Evolutionary conservation across 106 monocot species (phyloP).

Genomic region (Allium sativum): DNA sequence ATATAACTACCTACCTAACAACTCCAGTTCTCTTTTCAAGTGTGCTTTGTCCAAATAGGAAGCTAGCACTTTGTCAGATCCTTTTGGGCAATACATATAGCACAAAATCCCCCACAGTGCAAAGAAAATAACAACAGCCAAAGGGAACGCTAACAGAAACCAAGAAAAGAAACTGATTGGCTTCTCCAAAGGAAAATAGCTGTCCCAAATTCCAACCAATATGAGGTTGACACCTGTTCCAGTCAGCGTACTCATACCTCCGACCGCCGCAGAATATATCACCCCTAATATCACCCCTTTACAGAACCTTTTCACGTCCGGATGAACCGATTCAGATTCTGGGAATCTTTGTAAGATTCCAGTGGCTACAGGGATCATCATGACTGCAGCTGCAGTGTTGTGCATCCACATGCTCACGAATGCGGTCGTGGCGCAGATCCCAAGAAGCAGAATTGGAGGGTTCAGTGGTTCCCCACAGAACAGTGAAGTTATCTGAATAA

Average conservation of each 20-base stretch:
- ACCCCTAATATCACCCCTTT: constrained; percentile 83
- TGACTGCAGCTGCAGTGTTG: constrained; percentile 72
- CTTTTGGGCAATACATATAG: constrained; percentile 48
- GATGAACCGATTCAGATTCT: constrained; percentile 6
- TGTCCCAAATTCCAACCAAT: constrained; percentile 74
- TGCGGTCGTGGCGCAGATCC: constrained; percentile 64
- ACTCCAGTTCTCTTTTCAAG: constrained; percentile 64
- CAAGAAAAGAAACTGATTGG: constrained; percentile 77
- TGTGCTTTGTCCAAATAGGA: constrained; percentile 52
- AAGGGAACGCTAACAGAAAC: constrained; percentile 74
- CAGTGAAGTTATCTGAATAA: constrained; percentile 46
- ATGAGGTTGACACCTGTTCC: constrained; percentile 88
- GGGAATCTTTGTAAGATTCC: constrained; percentile 67
- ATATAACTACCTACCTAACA: constrained; percentile 33
- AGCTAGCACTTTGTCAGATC: constrained; percentile 35
- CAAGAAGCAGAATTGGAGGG: constrained; percentile 60
- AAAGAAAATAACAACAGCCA: constrained; percentile 66
- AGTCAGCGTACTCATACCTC: constrained; percentile 76
- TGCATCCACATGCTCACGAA: constrained; percentile 99
- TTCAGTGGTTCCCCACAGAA: constrained; percentile 68
- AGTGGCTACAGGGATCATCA: constrained; percentile 93
- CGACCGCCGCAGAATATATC: constrained; percentile 63
- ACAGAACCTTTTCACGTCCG: constrained; percentile 38
- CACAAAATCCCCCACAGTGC: constrained; percentile 66
- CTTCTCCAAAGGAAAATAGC: constrained; percentile 54